Base-by-base conservation (phyloP, 164 flowering plant species). In the Magnolia officinalis region DNA sequence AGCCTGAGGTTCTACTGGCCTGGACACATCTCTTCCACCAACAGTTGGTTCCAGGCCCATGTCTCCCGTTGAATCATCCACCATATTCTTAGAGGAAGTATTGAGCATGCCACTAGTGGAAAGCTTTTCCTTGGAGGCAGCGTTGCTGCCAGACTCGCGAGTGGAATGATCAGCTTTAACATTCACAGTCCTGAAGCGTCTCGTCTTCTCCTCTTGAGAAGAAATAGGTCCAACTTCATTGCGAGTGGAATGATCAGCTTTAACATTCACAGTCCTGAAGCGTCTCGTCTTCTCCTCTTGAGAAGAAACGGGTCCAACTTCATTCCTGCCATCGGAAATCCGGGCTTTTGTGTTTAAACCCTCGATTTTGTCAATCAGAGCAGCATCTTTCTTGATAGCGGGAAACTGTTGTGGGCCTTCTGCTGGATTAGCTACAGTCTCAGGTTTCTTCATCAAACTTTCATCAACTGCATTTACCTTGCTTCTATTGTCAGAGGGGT, bases 301-400 rank as follows among this genome's bases (percentile, higher is more conserved):
- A 61, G 71, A 55, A 50, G 87, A 81, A 69, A 72, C 72, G 76
- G 75, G 77, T 10, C 80, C 26, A 58, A 6, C 71, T 73, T 87
- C 90, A 81, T 77, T 58, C 63, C 83, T 77, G 50, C 86, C 89
- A 83, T 90, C 98, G 78, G 87, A 83, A 72, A 83, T 87, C 52
- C 97, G 85, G 1, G 85, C 86, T 86, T 90, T 96, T 63, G 86
- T 90, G 88, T 91, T 92, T 75, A 92, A 82, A 76, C 91, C 88
- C 80, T 91, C 95, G 77, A 92, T 93, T 78, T 91, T 92, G 76
- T 89, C 92, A 50, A 94, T 86, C 80, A 91, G 76, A 78, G 85
- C 78, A 50, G 88, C 71, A 86, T 84, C 89, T 81, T 80, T 91
- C 18, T 85, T 77, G 21, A 83, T 73, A 75, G 85, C 80, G 1